phyloP scores from a whole-genome alignment of 495 filamentous ascomycete species.

The Hapsidospora chrysogenum region DNA sequence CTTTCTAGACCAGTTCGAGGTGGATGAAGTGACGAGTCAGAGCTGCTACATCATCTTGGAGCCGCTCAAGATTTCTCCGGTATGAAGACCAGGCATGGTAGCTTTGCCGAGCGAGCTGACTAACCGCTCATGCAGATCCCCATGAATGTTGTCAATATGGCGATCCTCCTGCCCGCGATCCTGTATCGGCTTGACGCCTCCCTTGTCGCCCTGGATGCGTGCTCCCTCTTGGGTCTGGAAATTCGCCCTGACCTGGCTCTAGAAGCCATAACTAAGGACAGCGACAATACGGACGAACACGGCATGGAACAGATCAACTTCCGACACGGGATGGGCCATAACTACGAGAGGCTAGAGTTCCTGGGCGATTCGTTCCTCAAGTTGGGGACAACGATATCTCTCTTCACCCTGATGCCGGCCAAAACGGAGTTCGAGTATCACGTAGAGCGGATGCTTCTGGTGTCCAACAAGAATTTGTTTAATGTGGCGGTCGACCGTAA shows the following conservation, averaged over 20 bases:
- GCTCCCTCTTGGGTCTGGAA: constrained; percentile 36
- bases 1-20: constrained; percentile 46
- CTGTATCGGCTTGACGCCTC: constrained; percentile 70
- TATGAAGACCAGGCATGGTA: constrained; percentile 37
- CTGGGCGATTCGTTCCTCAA: constrained; percentile 90
- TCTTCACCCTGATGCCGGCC: constrained; percentile 59
- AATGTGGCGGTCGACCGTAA: constrained; percentile 50
- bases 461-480: constrained; percentile 88
- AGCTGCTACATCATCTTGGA: constrained; percentile 32
- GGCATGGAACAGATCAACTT: constrained; percentile 52
- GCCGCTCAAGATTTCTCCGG: constrained; percentile 52
- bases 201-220: constrained; percentile 58
- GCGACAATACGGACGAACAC: constrained; percentile 76
- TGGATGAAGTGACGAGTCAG: constrained; percentile 15
- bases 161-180: constrained; percentile 62
- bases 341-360: constrained; percentile 92
- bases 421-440: constrained; percentile 79
- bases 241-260: constrained; percentile 57
- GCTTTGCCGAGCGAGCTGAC: neutral
- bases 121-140: constrained; percentile 39
- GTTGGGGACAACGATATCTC: constrained; percentile 79
- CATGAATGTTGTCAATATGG: constrained; percentile 43
- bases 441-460: constrained; percentile 73
- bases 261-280: constrained; percentile 90
- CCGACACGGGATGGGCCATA: constrained; percentile 85